Percentiles rank a stretch among this genome's conserved stretches.
These are phyloP conservation scores for Prasinococcaceae sp. DNA, from an alignment of 139 green algal species.

Conservation along the genomic window DNA sequence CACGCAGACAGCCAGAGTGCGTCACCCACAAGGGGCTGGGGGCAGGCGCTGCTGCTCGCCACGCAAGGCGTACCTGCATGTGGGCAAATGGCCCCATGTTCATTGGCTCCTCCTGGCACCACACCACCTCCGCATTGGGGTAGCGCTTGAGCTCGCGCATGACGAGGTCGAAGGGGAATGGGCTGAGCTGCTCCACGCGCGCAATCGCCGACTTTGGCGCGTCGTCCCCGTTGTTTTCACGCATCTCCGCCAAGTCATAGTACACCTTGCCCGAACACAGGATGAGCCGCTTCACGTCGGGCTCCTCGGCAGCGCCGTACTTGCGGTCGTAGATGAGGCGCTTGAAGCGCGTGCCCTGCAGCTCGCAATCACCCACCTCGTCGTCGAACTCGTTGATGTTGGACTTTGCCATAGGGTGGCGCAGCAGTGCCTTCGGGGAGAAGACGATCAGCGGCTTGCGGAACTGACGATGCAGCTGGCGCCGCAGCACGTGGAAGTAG, in stretches of 20 bases:
- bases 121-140: conserved; percentile 63
- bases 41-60: conserved; percentile 20
- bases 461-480: conserved; percentile 87
- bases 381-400: conserved; percentile 85
- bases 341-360: conserved; percentile 85
- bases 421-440: conserved; percentile 86
- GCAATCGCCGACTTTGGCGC: conserved; percentile 63
- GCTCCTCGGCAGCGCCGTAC: conserved; percentile 33
- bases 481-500: conserved; percentile 94
- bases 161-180: conserved; percentile 96
- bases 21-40: conserved; percentile 17
- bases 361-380: conserved; percentile 12
- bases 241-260: conserved; percentile 83
- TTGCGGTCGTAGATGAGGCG: conserved; percentile 92
- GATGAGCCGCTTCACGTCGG: conserved; percentile 58
- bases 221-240: conserved; percentile 47
- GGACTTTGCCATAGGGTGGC: conserved; percentile 69
- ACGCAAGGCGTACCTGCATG: conserved; percentile 46
- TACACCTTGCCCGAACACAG: conserved; percentile 95
- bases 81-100: conserved; percentile 95
- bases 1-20: background rate
- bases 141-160: conserved; percentile 81
- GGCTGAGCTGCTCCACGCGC: conserved; percentile 87
- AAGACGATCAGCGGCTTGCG: conserved; percentile 93
- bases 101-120: conserved; percentile 92